A percentile compares a stretch with the other conserved stretches of the same genome.
Evolutionary conservation across 2,329 filamentous ascomycete species (phyloP).

Genomic region (Aspergillus sp.): DNA sequence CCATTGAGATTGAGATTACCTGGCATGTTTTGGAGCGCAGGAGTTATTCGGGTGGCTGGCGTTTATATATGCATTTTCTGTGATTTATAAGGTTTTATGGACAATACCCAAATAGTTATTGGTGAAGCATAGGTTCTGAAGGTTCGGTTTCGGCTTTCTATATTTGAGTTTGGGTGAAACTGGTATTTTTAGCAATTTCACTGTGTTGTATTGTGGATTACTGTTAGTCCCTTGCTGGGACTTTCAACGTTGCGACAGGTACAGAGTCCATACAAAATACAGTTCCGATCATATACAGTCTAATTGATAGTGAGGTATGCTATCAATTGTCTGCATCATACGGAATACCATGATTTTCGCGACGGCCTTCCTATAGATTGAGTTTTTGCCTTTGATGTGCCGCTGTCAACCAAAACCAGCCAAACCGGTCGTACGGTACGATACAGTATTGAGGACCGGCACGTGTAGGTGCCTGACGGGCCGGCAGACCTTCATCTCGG

Average conservation of each 20-base stretch:
- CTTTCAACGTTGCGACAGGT: too few relatives aligned
- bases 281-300: too few relatives aligned
- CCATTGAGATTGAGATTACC: constrained; percentile 15
- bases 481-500: constrained; percentile 17
- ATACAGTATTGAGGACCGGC: constrained; percentile 1
- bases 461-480: background rate
- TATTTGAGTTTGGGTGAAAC: too few relatives aligned
- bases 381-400: background rate
- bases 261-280: too few relatives aligned
- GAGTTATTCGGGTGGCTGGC: constrained; percentile 8
- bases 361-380: too few relatives aligned
- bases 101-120: constrained; percentile 11
- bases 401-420: background rate
- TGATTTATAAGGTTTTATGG: background rate
- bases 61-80: constrained; percentile 2
- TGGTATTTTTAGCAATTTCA: too few relatives aligned
- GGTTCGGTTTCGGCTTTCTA: background rate
- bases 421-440: background rate
- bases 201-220: too few relatives aligned
- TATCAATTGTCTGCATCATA: too few relatives aligned
- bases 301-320: too few relatives aligned
- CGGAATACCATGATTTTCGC: background rate
- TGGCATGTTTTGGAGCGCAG: background rate
- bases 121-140: constrained; percentile 3
- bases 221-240: too few relatives aligned